These are phyloP conservation scores for Effrenium voratum DNA, from an alignment of 73 alveolate genomes.

Conservation along the genomic window DNA sequence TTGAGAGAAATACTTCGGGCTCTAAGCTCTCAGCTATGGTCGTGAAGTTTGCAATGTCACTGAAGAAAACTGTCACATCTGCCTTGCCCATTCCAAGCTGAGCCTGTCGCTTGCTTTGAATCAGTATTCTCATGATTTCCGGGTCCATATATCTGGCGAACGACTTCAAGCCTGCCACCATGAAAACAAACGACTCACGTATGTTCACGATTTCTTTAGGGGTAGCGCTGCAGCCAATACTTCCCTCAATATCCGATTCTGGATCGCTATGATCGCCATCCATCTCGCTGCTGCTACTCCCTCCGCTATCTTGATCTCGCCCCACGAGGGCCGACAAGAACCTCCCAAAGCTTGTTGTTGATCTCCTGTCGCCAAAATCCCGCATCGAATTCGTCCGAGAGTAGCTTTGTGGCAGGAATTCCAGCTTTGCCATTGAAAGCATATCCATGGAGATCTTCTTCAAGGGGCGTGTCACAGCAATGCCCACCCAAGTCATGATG, in stretches of 20 bases:
- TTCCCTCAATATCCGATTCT: not conserved
- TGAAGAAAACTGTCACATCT: slow-evolving; percentile 51
- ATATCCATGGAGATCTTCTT: slow-evolving; percentile 35
- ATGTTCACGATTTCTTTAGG: slow-evolving; percentile 37
- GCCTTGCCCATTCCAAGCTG: slow-evolving; percentile 92
- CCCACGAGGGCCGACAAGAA: slow-evolving; percentile 15
- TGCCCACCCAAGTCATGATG: slow-evolving; percentile 44
- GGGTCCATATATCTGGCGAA: slow-evolving; percentile 86
- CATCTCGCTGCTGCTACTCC: not conserved
- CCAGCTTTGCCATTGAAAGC: slow-evolving; percentile 67
- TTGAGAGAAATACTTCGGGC: slow-evolving; percentile 55
- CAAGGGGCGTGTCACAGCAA: slow-evolving; percentile 71
- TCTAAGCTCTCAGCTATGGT: slow-evolving; percentile 77
- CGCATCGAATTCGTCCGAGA: too few relatives aligned
- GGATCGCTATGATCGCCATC: not conserved
- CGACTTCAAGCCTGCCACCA: slow-evolving; percentile 84
- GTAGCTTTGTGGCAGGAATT: slow-evolving; percentile 24
- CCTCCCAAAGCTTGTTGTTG: not conserved
- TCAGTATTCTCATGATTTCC: slow-evolving; percentile 51
- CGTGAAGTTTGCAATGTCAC: slow-evolving; percentile 78
- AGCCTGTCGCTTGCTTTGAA: slow-evolving; percentile 67
- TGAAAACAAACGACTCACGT: slow-evolving; percentile 58
- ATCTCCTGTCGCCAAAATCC: not conserved
- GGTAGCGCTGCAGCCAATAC: slow-evolving; percentile 16
- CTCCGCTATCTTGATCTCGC: not conserved